Percentiles rank a stretch among this genome's conserved stretches.
phyloP scores from a whole-genome alignment of 1,284 basidiomycete species.

The Xerocomus nothofagi region DNA sequence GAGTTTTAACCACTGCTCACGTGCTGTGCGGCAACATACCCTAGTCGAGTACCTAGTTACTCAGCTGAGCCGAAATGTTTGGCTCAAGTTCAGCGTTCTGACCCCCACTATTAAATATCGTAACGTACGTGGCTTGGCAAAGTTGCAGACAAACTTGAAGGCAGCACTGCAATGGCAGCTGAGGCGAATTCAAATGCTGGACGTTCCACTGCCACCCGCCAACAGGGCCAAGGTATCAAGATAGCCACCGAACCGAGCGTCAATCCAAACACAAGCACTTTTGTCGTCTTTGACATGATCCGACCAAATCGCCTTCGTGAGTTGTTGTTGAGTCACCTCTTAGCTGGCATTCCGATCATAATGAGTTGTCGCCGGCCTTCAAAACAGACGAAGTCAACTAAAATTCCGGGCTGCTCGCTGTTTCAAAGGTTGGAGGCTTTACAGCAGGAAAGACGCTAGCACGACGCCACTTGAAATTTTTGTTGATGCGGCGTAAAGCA shows the following conservation, averaged over 20 bases:
- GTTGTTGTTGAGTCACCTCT: background rate
- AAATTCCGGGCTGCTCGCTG: background rate
- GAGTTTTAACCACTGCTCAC: too few relatives aligned
- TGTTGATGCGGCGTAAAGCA: background rate
- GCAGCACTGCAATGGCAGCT: too few relatives aligned
- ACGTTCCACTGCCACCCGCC: background rate
- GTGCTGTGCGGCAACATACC: too few relatives aligned
- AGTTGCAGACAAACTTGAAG: too few relatives aligned
- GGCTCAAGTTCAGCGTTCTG: too few relatives aligned
- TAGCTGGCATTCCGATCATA: background rate
- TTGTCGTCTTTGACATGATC: background rate
- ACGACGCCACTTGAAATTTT: background rate
- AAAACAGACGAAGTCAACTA: background rate
- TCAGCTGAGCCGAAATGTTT: too few relatives aligned
- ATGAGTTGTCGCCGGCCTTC: background rate
- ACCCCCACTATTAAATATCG: too few relatives aligned
- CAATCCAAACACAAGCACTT: slow-evolving; percentile 7
- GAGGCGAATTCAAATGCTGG: too few relatives aligned
- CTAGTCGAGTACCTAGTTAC: too few relatives aligned
- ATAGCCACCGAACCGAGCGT: slow-evolving; percentile 4
- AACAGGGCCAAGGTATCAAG: background rate
- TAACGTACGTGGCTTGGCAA: too few relatives aligned
- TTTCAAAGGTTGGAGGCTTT: slow-evolving; percentile 1
- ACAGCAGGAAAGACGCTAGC: background rate
- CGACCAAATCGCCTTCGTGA: background rate